Evolutionary conservation across 805 yeast genomes (phyloP), one percentile per base, ranked within the genome.

Genomic region (Candida anglica): DNA sequence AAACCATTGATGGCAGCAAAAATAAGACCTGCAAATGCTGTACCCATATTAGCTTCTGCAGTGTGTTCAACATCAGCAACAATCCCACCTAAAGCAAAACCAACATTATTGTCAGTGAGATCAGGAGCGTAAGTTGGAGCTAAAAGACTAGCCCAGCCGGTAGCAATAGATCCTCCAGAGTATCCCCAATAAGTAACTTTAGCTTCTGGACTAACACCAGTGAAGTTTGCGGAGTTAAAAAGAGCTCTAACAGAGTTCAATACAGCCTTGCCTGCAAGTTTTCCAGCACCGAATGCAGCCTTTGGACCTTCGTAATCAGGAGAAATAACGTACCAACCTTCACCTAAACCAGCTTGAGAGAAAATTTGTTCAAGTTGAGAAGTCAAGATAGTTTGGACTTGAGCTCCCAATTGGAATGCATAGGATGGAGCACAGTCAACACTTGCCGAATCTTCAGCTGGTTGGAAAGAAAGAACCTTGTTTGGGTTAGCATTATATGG

Each of bases 71-170:
- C 33, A 28, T 55, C 48, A 24, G 53, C 39, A 11, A 51, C 48
- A 41, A 47, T 41, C 3, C 60, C 60, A 8, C 60, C 60, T 16
- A 52, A 29, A 2, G 58, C 57, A 5, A 47, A 49, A 24, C 60
- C 62, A 19, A 54, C 28, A 14, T 49, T 22, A 30, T 49, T 43
- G 9, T 23, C 15, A 11, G 28, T 6, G 19, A 25, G 46, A 40
- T 53, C 57, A 5, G 56, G 58, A 7, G 63, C 60, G 23, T 56
- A 56, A 1, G 37, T 32, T 13, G 60, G 59, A 27, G 46, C 53
- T 18, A 53, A 37, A 3, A 45, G 43, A 3, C 56, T 43, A 3
- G 57, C 58, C 61, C 61, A 56, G 6, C 50, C 42, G 8, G 52
- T 33, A 5, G 60, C 53, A 24, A 54, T 32, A 4, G 59, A 47